Conservation (phyloP, 163 green algal genomes). For the Scenedesmus sp. region DNA sequence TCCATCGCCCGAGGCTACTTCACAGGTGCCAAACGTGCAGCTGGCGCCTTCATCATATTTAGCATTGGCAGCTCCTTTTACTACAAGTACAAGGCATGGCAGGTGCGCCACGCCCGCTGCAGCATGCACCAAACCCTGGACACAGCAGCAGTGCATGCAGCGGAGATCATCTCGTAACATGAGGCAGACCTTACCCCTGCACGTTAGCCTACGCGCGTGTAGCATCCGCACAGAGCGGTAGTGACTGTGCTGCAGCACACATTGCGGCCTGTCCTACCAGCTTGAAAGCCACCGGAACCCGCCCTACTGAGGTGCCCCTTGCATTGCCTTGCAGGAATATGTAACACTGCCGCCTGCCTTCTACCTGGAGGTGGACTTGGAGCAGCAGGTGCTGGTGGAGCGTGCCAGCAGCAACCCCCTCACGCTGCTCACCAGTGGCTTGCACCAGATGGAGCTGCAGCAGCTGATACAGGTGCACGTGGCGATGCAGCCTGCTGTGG, state of each 20-base stretch:
- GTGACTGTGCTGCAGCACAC: no score
- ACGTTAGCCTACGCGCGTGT: no score
- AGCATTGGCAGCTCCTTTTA: slow-evolving; percentile 36
- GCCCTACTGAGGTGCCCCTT: neutral
- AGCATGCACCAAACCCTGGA: neutral
- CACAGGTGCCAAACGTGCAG: neutral
- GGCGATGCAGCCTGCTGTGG: neutral
- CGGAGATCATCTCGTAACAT: neutral
- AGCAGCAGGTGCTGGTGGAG: slow-evolving; percentile 60
- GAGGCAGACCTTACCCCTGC: no score
- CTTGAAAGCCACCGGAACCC: neutral
- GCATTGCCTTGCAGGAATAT: neutral
- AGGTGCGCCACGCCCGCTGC: neutral
- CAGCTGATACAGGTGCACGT: neutral
- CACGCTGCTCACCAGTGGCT: neutral
- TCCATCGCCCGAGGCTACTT: neutral
- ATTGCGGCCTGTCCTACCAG: no score
- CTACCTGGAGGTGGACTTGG: slow-evolving; percentile 67
- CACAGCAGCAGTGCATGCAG: neutral
- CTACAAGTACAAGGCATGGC: neutral
- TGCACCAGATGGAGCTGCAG: neutral
- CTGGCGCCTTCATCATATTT: slow-evolving; percentile 25
- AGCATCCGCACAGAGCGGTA: no score
- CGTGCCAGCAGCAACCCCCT: neutral
- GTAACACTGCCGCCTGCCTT: slow-evolving; percentile 50